These are phyloP conservation scores for Plasmopara muralis DNA, from an alignment of 352 stramenopile species.

Conservation along the genomic window DNA sequence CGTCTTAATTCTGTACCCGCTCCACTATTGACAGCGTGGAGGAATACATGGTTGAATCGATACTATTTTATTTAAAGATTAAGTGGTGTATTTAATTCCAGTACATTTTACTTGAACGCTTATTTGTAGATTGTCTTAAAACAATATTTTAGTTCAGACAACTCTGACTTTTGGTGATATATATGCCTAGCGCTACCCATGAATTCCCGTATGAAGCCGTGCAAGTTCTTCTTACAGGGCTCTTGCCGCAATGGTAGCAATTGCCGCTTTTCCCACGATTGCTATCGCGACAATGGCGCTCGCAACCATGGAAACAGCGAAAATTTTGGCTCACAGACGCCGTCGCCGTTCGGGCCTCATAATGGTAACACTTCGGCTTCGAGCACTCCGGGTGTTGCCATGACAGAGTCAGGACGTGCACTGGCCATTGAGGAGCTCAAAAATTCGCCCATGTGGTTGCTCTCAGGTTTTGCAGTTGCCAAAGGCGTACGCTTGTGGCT, in stretches of 20 bases:
- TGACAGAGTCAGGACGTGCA: constrained; percentile 43
- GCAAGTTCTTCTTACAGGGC: constrained; percentile 67
- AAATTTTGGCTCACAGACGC: constrained; percentile 7
- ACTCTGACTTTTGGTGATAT: too few species aligned
- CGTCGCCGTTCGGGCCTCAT: constrained; percentile 16
- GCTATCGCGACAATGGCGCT: constrained; percentile 8
- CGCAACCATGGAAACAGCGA: constrained; percentile 11
- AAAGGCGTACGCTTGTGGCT: constrained; percentile 37
- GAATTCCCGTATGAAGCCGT: constrained; percentile 20
- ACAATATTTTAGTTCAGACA: too few species aligned
- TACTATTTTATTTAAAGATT: too few species aligned
- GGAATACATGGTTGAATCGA: too few species aligned
- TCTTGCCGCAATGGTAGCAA: constrained; percentile 62
- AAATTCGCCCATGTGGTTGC: constrained; percentile 42
- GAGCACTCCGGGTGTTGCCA: constrained; percentile 7
- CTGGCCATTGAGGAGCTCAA: constrained; percentile 56
- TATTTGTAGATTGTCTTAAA: too few species aligned
- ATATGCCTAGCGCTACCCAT: too few species aligned
- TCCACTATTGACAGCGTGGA: too few species aligned
- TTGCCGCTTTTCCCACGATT: constrained; percentile 58
- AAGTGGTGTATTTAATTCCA: too few species aligned
- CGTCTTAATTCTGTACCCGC: too few species aligned
- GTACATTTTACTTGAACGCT: too few species aligned
- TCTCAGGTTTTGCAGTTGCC: constrained; percentile 57
- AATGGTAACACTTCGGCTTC: constrained; percentile 6